phyloP scores from a whole-genome alignment of 192 early-diverging fungal species.

The Entomortierella beljakovae region DNA sequence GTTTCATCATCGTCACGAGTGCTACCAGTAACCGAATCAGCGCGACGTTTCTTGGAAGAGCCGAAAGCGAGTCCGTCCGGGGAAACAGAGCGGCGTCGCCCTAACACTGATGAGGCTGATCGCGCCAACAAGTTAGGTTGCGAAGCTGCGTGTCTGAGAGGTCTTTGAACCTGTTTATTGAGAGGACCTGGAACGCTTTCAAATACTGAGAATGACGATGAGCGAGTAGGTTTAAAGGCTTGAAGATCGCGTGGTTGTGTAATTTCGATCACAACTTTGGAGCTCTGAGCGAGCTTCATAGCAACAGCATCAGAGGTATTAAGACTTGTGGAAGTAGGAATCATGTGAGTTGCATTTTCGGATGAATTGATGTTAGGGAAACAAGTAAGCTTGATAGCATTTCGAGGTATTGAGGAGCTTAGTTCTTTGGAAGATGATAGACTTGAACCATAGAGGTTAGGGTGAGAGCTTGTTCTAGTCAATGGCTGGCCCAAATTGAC shows the following conservation, averaged over 20 bases:
- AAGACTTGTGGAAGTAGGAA: not conserved
- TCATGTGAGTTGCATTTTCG: not conserved
- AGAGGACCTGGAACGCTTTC: conserved; percentile 7
- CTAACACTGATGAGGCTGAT: conserved; percentile 14
- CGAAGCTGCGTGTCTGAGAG: conserved; percentile 16
- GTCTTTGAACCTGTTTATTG: not conserved
- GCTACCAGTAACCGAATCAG: conserved; percentile 4
- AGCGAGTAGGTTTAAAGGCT: conserved; percentile 10
- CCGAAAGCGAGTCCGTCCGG: conserved; percentile 12
- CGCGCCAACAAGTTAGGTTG: conserved; percentile 31
- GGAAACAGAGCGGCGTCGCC: conserved; percentile 28
- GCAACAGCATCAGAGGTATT: conserved; percentile 23
- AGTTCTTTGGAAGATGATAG: conserved; percentile 6
- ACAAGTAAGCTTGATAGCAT: conserved; percentile 39
- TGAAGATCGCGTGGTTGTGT: conserved; percentile 20
- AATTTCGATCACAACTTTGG: conserved; percentile 49
- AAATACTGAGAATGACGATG: not conserved
- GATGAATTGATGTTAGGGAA: conserved; percentile 12
- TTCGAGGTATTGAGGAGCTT: conserved; percentile 8
- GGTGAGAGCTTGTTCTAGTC: not conserved
- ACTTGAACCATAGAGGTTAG: not conserved
- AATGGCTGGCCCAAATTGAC: conserved; percentile 1
- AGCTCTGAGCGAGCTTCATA: conserved; percentile 24
- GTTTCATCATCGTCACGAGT: conserved; percentile 1
- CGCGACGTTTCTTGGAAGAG: conserved; percentile 41